Conservation (phyloP, 2,329 filamentous ascomycete species). For the Exophiala mesophila region DNA sequence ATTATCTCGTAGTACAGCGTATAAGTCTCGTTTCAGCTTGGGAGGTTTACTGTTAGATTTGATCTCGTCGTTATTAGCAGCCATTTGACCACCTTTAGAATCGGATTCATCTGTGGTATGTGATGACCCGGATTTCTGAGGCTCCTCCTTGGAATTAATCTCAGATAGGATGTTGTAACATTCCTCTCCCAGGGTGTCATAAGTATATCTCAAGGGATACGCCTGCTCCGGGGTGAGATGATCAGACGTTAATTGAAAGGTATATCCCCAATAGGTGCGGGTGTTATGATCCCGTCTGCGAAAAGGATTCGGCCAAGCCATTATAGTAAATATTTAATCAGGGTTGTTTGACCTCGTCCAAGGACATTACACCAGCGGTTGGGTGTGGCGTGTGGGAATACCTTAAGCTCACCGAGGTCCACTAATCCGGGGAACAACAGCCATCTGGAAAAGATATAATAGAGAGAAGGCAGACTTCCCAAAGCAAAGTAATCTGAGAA, state of each 20-base stretch:
- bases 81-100: neutral
- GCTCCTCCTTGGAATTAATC: constrained; percentile 46
- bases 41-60: constrained; percentile 7
- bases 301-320: constrained; percentile 32
- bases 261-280: constrained; percentile 56
- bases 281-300: constrained; percentile 26
- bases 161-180: constrained; percentile 60
- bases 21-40: constrained; percentile 54
- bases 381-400: too few relatives aligned
- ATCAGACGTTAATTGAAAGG: constrained; percentile 63
- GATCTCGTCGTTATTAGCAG: constrained; percentile 22
- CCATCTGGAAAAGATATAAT: too few relatives aligned
- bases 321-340: constrained; percentile 6
- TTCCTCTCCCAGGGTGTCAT: constrained; percentile 64
- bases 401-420: too few relatives aligned
- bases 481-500: too few relatives aligned
- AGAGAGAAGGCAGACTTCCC: too few relatives aligned
- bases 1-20: constrained; percentile 57
- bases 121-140: neutral
- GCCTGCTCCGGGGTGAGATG: constrained; percentile 60
- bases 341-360: too few relatives aligned
- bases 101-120: neutral
- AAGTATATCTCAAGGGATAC: constrained; percentile 57
- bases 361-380: too few relatives aligned
- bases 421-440: too few relatives aligned